phyloP scores from a whole-genome alignment of 2,329 filamentous ascomycete species.

The Tricladium varicosporioides region DNA sequence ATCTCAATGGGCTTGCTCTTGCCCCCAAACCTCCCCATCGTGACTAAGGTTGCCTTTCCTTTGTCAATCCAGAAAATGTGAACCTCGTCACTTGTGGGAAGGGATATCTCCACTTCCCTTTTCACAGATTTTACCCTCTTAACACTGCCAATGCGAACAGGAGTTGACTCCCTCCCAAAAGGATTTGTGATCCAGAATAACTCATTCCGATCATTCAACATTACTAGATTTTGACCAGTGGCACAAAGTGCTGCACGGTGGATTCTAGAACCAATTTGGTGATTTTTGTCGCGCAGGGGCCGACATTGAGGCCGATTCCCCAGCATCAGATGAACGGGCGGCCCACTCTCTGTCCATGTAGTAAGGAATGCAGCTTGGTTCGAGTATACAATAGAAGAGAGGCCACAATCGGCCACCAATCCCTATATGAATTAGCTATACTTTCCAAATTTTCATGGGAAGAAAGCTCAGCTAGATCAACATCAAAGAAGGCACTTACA shows the following conservation, averaged over 20 bases:
- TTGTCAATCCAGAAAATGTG: constrained; percentile 14
- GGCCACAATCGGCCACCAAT: constrained; percentile 9
- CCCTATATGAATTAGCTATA: constrained; percentile 1
- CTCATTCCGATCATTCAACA: constrained; percentile 15
- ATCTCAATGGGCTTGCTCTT: constrained; percentile 13
- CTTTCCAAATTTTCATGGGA: neutral
- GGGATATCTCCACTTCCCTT: constrained; percentile 12
- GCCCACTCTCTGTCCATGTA: constrained; percentile 14
- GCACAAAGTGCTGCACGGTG: constrained; percentile 6
- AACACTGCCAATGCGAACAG: constrained; percentile 7
- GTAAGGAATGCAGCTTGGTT: constrained; percentile 11
- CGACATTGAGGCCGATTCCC: constrained; percentile 1
- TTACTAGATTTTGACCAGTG: constrained; percentile 11
- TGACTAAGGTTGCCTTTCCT: constrained; percentile 10
- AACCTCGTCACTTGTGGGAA: constrained; percentile 9
- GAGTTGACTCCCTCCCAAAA: constrained; percentile 9
- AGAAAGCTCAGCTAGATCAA: too few species aligned
- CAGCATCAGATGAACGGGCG: constrained; percentile 6
- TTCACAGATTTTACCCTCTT: constrained; percentile 10
- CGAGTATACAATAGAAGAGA: constrained; percentile 10
- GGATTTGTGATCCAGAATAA: constrained; percentile 12
- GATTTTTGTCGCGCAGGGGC: constrained; percentile 12
- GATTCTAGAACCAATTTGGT: constrained; percentile 11
- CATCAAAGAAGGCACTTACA: constrained; percentile 4
- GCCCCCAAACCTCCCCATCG: constrained; percentile 9